Base-by-base conservation (phyloP, 2,329 filamentous ascomycete genomes). In the Calonectria hongkongensis region DNA sequence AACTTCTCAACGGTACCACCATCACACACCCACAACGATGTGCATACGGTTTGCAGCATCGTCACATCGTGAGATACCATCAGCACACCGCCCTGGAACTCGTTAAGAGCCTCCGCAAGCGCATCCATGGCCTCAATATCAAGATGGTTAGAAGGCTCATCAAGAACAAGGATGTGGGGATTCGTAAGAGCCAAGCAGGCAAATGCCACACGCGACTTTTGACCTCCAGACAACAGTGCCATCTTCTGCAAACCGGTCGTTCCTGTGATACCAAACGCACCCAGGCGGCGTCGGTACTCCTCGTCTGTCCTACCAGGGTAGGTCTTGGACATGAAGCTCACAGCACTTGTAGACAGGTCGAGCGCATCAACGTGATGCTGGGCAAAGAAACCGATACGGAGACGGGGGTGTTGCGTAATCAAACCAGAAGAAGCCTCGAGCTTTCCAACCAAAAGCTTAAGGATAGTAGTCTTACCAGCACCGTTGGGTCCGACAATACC, bases 51-150 rank as follows among this genome's bases (percentile, higher is more conserved):
- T 88, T 98, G 95, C 84, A 99, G 85, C 95, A 99, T 98, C 1
- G 97, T 98, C 67, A 99, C 97, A 83, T 99, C 97, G 93, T 99
- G 97, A 81, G 94, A 98, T 70, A 99, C 97, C 95, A 99, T 98
- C 80, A 99, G 88, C 69, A 99, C 96, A 83, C 97, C 97, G 74
- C 97, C 97, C 86, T 98, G 91, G 87, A 98, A 99, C 76, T 93
- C 91, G 78, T 92, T 90, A 78, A 99, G 88, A 18, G 97, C 97
- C 36, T 93, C 92, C 5, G 95, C 93, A 66, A 99, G 88, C 13
- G 97, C 96, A 84, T 99, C 97, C 97, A 99, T 98, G 76, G 97
- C 97, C 85, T 99, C 97, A 79, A 99, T 98, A 91, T 99, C 97
- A 80, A 99, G 88, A 85, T 99, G 97, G 88, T 99, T 99, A 76